phyloP scores from a whole-genome alignment of 441 rosid species.

The Flueggea neowawraea region DNA sequence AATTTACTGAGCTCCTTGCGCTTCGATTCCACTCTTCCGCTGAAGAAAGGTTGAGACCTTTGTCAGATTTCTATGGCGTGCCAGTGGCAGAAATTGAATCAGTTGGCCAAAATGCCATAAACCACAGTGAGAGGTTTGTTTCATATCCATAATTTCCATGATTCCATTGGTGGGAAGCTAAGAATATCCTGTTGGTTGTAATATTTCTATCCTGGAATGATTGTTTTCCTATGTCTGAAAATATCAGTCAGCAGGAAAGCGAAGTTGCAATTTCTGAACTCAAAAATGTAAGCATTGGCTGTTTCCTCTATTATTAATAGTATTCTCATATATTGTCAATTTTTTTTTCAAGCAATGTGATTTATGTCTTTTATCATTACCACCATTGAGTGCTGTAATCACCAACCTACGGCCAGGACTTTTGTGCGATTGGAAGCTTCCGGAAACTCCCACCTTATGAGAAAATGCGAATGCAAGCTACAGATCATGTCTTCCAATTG shows the following conservation, averaged over 20 bases:
- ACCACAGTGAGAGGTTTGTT: constrained; percentile 20
- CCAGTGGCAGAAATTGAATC: constrained; percentile 12
- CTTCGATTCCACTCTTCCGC: constrained; percentile 12
- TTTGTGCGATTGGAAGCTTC: no score
- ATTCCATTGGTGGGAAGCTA: background rate
- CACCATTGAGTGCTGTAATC: no score
- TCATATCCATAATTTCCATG: constrained; percentile 1
- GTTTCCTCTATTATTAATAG: no score
- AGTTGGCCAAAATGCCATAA: constrained; percentile 4
- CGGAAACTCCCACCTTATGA: no score
- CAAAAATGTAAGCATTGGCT: no score
- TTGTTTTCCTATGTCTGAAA: background rate
- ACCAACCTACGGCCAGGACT: no score
- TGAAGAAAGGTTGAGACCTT: constrained; percentile 1
- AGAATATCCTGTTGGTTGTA: background rate
- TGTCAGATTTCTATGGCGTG: constrained; percentile 7
- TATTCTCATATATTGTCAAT: no score
- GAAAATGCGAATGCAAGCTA: no score
- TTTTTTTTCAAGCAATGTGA: no score
- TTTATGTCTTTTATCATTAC: no score
- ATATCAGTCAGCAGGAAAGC: constrained; percentile 11
- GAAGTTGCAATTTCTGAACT: no score
- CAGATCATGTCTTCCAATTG: no score
- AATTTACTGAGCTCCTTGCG: constrained; percentile 8
- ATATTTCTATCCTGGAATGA: constrained; percentile 1